These are phyloP conservation scores for Eragrostis curvula DNA, from an alignment of 176 grass and related monocot genomes.

Conservation along the genomic window DNA sequence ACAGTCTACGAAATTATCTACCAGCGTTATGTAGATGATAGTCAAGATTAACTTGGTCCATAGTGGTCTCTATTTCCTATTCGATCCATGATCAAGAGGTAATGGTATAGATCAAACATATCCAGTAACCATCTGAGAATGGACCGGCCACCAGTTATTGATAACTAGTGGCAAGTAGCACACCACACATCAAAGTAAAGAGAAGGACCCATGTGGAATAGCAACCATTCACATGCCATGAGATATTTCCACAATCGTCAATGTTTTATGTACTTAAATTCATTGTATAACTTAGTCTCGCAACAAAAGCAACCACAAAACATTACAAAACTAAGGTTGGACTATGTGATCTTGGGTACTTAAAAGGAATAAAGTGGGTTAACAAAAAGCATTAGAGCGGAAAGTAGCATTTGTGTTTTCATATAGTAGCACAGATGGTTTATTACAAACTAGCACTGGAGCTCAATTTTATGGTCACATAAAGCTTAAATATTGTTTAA, in stretches of 20 bases:
- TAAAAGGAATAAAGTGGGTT: not conserved
- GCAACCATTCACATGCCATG: not conserved
- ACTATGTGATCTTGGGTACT: not conserved
- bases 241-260: not conserved
- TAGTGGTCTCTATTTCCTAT: not conserved
- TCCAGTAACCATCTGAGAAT: not conserved
- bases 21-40: not conserved
- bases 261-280: not conserved
- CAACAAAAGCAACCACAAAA: not conserved
- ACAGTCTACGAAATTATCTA: not conserved
- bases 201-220: not conserved
- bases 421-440: not conserved
- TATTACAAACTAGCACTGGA: not conserved
- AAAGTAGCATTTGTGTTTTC: not conserved
- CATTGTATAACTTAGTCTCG: not conserved
- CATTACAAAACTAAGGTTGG: not conserved
- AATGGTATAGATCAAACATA: not conserved
- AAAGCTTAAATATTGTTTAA: not conserved
- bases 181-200: not conserved
- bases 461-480: constrained; percentile 4
- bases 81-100: not conserved
- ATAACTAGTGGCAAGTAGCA: not conserved
- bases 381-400: not conserved
- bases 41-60: not conserved
- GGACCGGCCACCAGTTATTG: constrained; percentile 1